A percentile compares a stretch with the other conserved stretches of the same genome.
phyloP scores from a whole-genome alignment of 306 rosid genomes.

The Glycyrrhiza uralensis region DNA sequence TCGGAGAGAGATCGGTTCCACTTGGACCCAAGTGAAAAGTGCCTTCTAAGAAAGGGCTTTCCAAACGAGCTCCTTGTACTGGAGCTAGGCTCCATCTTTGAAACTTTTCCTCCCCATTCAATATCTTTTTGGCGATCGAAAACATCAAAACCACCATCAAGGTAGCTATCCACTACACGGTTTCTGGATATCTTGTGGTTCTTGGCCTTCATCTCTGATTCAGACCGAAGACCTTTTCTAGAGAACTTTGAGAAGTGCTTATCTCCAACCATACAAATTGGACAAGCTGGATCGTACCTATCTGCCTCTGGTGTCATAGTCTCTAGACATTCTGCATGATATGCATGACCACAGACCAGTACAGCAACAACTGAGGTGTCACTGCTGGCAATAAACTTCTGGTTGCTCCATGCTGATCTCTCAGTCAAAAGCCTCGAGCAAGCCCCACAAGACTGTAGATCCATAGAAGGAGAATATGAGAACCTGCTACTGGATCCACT shows the following conservation, averaged over 20 bases:
- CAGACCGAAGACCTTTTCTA: conserved; percentile 45
- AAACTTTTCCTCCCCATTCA: conserved; percentile 46
- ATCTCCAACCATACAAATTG: conserved; percentile 67
- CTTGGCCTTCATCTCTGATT: conserved; percentile 62
- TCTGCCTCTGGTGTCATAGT: conserved; percentile 62
- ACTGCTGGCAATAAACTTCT: conserved; percentile 46
- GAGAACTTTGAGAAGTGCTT: conserved; percentile 56
- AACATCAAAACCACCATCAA: conserved; percentile 53
- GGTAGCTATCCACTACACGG: conserved; percentile 69
- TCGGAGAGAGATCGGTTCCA: conserved; percentile 58
- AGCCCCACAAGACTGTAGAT: conserved; percentile 63
- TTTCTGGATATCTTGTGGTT: conserved; percentile 60
- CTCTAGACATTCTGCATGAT: conserved; percentile 86
- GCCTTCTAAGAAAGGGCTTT: conserved; percentile 68
- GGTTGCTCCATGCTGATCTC: conserved; percentile 72
- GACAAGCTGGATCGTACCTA: conserved; percentile 75
- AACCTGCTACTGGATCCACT: conserved; percentile 77
- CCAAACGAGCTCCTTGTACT: conserved; percentile 54
- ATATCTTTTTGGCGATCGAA: conserved; percentile 42
- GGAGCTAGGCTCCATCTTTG: conserved; percentile 65
- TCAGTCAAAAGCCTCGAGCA: conserved; percentile 68
- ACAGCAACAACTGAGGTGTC: conserved; percentile 72
- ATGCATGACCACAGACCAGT: conserved; percentile 74
- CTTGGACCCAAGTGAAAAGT: conserved; percentile 72
- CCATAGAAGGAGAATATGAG: conserved; percentile 76